Percentiles rank a stretch among this genome's conserved stretches.
phyloP scores from a whole-genome alignment of 139 green algal genomes.

The Picochlorum sp. region DNA sequence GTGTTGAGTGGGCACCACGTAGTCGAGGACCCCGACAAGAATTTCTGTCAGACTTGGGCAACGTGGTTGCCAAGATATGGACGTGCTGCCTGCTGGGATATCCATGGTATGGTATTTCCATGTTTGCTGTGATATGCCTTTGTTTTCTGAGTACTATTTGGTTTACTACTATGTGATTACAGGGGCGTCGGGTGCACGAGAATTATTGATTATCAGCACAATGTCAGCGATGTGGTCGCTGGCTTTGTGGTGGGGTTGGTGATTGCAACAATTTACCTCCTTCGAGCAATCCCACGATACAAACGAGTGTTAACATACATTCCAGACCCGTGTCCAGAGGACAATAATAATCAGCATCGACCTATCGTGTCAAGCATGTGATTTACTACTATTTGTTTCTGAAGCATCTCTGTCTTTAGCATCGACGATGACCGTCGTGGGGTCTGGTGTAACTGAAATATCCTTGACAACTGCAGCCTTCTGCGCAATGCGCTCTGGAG shows the following conservation, averaged over 20 bases:
- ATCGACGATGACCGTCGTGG: no score
- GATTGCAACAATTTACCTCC: conserved; percentile 1
- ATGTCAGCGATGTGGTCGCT: neutral
- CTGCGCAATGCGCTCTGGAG: neutral
- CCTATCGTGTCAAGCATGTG: neutral
- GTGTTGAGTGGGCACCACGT: neutral
- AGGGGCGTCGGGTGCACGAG: neutral
- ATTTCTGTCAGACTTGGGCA: conserved; percentile 21
- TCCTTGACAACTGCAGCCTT: neutral
- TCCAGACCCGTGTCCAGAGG: neutral
- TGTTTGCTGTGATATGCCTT: no score
- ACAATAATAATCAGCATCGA: neutral
- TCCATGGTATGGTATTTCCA: conserved; percentile 1
- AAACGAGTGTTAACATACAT: conserved; percentile 2
- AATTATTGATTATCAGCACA: conserved; percentile 12
- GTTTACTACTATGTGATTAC: neutral
- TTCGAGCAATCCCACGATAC: conserved; percentile 12
- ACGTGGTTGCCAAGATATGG: conserved; percentile 30
- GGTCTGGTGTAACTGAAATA: neutral
- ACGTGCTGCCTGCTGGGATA: conserved; percentile 7
- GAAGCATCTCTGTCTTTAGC: no score
- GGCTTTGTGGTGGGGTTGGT: neutral
- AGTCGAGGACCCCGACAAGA: neutral
- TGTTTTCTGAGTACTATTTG: no score
- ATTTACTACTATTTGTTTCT: neutral